Evolutionary conservation across 768 basidiomycete species (phyloP).

Genomic region (Amanita pallidorosea): DNA sequence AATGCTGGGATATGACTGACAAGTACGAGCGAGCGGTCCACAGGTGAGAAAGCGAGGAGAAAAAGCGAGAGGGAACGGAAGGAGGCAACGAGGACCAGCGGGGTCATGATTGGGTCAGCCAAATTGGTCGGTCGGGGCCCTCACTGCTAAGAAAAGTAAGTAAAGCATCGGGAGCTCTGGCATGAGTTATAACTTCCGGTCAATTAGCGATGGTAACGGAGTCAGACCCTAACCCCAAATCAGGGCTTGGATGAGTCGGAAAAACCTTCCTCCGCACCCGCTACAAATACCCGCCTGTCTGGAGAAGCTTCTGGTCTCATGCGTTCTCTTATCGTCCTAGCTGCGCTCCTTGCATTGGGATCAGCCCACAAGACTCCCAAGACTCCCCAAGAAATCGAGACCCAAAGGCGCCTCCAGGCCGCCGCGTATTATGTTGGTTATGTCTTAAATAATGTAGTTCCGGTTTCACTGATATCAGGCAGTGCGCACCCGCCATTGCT

Average conservation of each 20-base stretch:
- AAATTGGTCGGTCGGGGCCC: too few relatives aligned
- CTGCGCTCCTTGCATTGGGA: neutral
- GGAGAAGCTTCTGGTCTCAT: neutral
- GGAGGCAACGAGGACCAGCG: constrained; percentile 12
- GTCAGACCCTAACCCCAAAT: neutral
- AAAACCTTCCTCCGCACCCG: neutral
- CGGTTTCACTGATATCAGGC: neutral
- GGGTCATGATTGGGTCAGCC: too few relatives aligned
- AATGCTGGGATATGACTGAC: constrained; percentile 31
- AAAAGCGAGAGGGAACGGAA: constrained; percentile 42
- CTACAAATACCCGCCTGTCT: neutral
- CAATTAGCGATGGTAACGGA: too few relatives aligned
- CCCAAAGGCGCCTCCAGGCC: constrained; percentile 36
- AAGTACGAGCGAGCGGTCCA: constrained; percentile 25
- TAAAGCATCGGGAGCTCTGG: too few relatives aligned
- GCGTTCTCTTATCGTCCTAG: neutral
- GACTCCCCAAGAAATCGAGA: constrained; percentile 33
- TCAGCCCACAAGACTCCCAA: constrained; percentile 34
- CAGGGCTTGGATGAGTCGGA: neutral
- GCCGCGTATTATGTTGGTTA: constrained; percentile 40
- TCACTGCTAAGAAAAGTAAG: too few relatives aligned
- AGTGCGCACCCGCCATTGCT: constrained; percentile 45
- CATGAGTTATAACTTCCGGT: too few relatives aligned
- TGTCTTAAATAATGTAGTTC: neutral
- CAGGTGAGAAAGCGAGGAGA: constrained; percentile 37